Evolutionary conservation across 2,329 filamentous ascomycete species (phyloP), one percentile per base, ranked within the genome.

Genomic region (Pseudopyrenochaeta lycopersici): DNA sequence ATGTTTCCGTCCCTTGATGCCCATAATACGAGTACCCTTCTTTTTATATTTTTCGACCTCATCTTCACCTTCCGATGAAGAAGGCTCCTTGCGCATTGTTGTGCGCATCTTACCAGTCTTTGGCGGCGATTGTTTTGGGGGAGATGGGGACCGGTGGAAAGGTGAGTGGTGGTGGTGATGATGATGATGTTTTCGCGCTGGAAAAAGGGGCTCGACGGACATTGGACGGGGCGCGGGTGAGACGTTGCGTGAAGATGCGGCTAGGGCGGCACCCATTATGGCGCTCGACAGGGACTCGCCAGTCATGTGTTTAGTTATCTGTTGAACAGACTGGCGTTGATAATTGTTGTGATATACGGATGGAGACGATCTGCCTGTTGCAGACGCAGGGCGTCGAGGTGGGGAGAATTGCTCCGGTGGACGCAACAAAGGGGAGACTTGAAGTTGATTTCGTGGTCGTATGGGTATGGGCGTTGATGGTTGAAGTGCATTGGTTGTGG

Each of bases 261-360:
- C 90, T 0, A 93, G 80, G 20, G 88, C 90, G 1, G 89, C 87
- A 2, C 90, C 90, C 65, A 93, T 84, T 52, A 93, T 91, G 58
- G 90, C 90, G 64, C 86, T 85, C 11, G 89, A 87, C 7, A 93
- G 83, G 0, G 87, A 87, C 53, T 88, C 84, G 9, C 90, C 80
- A 1, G 84, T 83, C 23, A 88, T 80, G 46, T 81, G 76, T 7
- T 80, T 79, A 7, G 76, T 75, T 39, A 78, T 74, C 9, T 73
- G 68, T 54, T 67, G 75, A 14, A 73, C 66, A 1, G 43, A 77
- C 57, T 59, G 69, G 52, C 68, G 72, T 50, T 66, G 77, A 70
- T 66, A 79, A 62, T 57, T 76, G 68, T 54, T 78, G 76, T 78
- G 72, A 53, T 69, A 73, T 14, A 71, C 44, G 2, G 70, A 71